These are phyloP conservation scores for Alternaria triticina DNA, from an alignment of 2,329 filamentous ascomycete genomes.

Conservation along the genomic window DNA sequence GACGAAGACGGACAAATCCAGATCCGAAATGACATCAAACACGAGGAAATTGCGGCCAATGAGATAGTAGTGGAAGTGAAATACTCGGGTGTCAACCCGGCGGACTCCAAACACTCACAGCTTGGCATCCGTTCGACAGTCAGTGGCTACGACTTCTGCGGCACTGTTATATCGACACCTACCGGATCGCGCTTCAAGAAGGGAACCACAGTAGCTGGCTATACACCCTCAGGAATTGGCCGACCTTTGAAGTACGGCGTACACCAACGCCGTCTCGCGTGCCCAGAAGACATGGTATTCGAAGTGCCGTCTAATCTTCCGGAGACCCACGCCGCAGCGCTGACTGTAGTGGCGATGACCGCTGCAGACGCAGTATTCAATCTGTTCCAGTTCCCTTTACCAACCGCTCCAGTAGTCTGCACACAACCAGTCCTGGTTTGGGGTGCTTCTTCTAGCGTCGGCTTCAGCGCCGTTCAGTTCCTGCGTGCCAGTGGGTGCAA, in stretches of 20 bases:
- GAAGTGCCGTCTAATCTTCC: constrained; percentile 48
- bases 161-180: background rate
- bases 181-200: background rate
- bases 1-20: background rate
- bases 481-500: constrained; percentile 8
- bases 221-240: constrained; percentile 53
- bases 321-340: constrained; percentile 54
- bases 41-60: background rate
- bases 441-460: constrained; percentile 17
- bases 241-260: constrained; percentile 48
- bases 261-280: constrained; percentile 60
- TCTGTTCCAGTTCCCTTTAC: constrained; percentile 59
- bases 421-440: constrained; percentile 26
- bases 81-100: constrained; percentile 10
- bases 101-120: constrained; percentile 7
- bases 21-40: background rate
- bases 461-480: constrained; percentile 10
- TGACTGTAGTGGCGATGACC: constrained; percentile 61
- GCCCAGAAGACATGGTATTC: constrained; percentile 52
- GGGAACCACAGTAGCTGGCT: constrained; percentile 54
- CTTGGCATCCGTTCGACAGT: constrained; percentile 10
- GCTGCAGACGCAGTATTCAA: constrained; percentile 59
- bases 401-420: constrained; percentile 51
- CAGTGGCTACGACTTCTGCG: constrained; percentile 13
- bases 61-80: background rate